Conservation (phyloP, 257 asterid species). For the Fraxinus cuspidata region DNA sequence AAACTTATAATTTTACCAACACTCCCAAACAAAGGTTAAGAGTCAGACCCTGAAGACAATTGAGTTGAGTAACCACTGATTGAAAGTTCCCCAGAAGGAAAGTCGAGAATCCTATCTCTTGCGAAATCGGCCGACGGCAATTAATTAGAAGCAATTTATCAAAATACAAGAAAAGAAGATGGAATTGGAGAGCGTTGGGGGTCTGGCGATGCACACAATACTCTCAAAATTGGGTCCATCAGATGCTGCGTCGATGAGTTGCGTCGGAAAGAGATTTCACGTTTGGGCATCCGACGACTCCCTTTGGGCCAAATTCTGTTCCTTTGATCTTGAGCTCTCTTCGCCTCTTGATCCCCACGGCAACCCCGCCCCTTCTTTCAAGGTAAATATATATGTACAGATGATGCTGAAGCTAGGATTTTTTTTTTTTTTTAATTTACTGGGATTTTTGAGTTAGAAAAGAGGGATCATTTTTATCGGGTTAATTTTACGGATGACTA, state of each 20-base stretch:
- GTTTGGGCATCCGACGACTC: conserved; percentile 71
- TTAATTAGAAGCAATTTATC: background rate
- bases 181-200: conserved; percentile 73
- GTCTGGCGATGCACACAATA: conserved; percentile 68
- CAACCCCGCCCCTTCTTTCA: conserved; percentile 55
- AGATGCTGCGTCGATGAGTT: conserved; percentile 60
- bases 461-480: background rate
- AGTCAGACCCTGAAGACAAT: no score
- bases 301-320: conserved; percentile 76
- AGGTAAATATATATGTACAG: conserved; percentile 36
- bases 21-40: background rate
- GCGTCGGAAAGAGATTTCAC: conserved; percentile 57
- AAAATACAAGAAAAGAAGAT: conserved; percentile 21
- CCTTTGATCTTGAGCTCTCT: conserved; percentile 58
- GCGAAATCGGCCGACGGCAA: background rate
- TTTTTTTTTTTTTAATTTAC: background rate
- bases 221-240: conserved; percentile 63
- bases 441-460: background rate
- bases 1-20: no score
- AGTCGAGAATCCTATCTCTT: background rate
- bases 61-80: no score
- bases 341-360: conserved; percentile 71
- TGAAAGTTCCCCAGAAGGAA: background rate
- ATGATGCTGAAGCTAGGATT: background rate
- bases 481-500: background rate